Evolutionary conservation across 495 filamentous ascomycete genomes (phyloP).

Genomic region (Xylaria sp.): DNA sequence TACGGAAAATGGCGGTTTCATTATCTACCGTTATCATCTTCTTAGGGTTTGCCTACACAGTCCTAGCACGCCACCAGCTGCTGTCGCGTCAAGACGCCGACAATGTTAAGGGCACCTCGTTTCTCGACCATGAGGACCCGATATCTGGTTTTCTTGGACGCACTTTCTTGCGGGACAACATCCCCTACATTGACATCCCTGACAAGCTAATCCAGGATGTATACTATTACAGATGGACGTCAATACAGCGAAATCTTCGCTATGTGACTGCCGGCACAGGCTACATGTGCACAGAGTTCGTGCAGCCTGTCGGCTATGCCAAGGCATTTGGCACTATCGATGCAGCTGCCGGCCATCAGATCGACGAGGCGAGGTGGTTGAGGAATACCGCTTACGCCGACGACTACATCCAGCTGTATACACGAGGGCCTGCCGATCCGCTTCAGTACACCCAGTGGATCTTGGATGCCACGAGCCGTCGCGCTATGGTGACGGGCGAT

Average conservation of each 20-base stretch:
- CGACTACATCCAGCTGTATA: constrained; percentile 53
- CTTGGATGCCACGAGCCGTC: constrained; percentile 47
- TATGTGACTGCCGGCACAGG: constrained; percentile 51
- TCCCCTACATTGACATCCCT: constrained; percentile 58
- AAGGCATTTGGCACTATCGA: constrained; percentile 49
- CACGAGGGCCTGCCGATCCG: constrained; percentile 50
- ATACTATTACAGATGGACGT: constrained; percentile 55
- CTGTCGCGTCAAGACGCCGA: not conserved
- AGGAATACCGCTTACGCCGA: constrained; percentile 48
- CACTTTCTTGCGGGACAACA: constrained; percentile 47
- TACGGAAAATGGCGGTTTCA: constrained; percentile 19
- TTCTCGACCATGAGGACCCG: constrained; percentile 42
- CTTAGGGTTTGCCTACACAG: constrained; percentile 26
- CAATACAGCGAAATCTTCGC: constrained; percentile 50
- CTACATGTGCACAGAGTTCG: constrained; percentile 53
- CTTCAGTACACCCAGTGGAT: constrained; percentile 55
- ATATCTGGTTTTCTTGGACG: constrained; percentile 43
- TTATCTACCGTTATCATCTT: constrained; percentile 16
- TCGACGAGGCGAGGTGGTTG: constrained; percentile 55
- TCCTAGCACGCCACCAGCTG: constrained; percentile 2
- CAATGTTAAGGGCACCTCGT: constrained; percentile 33
- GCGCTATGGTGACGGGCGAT: constrained; percentile 51
- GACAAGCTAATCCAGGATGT: constrained; percentile 52
- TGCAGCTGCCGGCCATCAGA: constrained; percentile 53
- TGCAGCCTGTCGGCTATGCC: constrained; percentile 50